Evolutionary conservation across 495 filamentous ascomycete species (phyloP), one percentile per base, ranked within the genome.

Genomic region (Daldinia loculata): DNA sequence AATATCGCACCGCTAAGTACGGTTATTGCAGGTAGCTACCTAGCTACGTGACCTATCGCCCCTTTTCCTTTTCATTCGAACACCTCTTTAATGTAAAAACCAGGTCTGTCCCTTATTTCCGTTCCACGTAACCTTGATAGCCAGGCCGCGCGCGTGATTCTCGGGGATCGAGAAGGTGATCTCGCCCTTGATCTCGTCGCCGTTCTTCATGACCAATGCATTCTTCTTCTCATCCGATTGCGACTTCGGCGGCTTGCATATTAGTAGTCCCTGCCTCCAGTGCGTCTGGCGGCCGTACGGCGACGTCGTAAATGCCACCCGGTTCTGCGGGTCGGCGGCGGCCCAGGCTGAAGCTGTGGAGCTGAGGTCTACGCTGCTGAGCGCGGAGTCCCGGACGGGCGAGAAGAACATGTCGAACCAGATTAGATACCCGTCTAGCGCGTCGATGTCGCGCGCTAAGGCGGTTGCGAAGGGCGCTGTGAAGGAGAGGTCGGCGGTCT

Each of bases 381-480:
- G 45, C 9, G 66, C 53, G 36, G 55, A 34, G 56, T 60, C 61
- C 29, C 68, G 72, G 14, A 45, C 34, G 29, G 85, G 85, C 51
- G 85, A 85, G 77, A 93, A 93, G 80, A 92, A 92, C 56, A 89
- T 90, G 80, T 93, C 91, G 83, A 93, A 93, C 91, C 91, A 93
- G 43, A 91, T 82, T 65, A 92, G 85, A 62, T 93, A 86, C 17
- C 91, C 91, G 75, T 93, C 91, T n/a, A 92, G 78, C 66, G 83
- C 83, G 76, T 89, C 88, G 58, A 81, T 80, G 50, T 85, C 83
- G 26, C 80, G 82, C 19, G 80, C 74, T 3, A 83, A 72, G 15
- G 85, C 74, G 30, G 71, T 76, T 34, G 76, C 70, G 81, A 91
- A 98, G 15, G 88, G 85, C 7, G 89, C 86, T 62, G 80, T 83